Evolutionary conservation across 345 rosid species (phyloP).

Genomic region (Aquilaria yunnanensis): DNA sequence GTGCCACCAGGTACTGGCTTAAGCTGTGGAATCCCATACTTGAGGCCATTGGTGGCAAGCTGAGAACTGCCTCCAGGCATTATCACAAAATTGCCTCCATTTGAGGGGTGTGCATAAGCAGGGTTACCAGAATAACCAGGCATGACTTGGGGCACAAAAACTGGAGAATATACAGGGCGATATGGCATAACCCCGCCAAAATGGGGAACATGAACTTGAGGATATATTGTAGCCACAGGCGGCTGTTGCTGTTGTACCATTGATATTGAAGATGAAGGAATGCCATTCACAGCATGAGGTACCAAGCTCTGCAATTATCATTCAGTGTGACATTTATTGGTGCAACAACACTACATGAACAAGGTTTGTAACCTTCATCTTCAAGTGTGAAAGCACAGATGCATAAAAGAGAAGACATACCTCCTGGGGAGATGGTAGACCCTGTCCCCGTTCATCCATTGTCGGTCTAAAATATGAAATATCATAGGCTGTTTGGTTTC

Average conservation of each 20-base stretch:
- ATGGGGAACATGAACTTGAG: conserved; percentile 85
- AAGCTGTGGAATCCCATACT: conserved; percentile 82
- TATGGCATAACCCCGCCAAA: conserved; percentile 75
- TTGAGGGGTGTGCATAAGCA: conserved; percentile 80
- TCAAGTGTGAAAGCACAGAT: background rate
- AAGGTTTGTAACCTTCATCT: background rate
- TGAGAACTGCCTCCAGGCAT: conserved; percentile 91
- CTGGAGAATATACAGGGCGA: conserved; percentile 76
- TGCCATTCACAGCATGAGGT: conserved; percentile 34
- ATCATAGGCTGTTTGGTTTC: conserved; percentile 59
- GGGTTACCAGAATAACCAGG: conserved; percentile 81
- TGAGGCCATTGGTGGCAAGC: conserved; percentile 57
- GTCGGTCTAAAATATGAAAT: conserved; percentile 64
- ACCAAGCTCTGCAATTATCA: conserved; percentile 34
- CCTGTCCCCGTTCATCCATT: conserved; percentile 61
- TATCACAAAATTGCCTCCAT: conserved; percentile 72
- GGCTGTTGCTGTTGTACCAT: conserved; percentile 68
- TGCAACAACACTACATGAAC: conserved; percentile 1
- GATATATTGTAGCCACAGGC: conserved; percentile 76
- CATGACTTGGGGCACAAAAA: conserved; percentile 81
- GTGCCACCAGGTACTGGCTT: conserved; percentile 67
- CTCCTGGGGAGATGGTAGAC: conserved; percentile 67
- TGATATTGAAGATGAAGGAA: conserved; percentile 55
- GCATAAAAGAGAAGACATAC: conserved; percentile 27
- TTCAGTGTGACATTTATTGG: conserved; percentile 1